Percentiles rank a stretch among this genome's conserved stretches.
Conservation (phyloP, 345 rosid genomes). For the Syzygium grande region DNA sequence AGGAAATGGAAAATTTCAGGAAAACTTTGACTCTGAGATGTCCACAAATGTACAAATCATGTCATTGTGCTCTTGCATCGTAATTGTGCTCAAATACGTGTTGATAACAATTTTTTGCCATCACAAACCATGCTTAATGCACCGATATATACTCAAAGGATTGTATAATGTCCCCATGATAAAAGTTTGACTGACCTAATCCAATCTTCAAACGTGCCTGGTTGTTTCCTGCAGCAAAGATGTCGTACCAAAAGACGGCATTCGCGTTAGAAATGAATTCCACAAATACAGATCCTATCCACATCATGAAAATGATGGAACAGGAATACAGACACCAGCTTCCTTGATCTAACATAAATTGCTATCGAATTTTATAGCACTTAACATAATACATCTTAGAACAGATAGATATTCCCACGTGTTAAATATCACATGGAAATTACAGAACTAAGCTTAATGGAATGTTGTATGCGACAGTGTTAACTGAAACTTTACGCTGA, state of each 20-base stretch:
- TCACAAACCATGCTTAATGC: not conserved
- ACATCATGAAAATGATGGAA: not conserved
- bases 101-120: not conserved
- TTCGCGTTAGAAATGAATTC: not conserved
- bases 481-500: no score
- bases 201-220: constrained; percentile 7
- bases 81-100: not conserved
- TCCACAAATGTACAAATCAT: not conserved
- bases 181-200: constrained; percentile 17
- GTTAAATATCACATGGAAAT: no score
- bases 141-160: not conserved
- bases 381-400: not conserved
- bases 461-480: no score
- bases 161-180: not conserved
- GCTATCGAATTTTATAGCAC: no score
- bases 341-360: not conserved
- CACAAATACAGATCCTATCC: not conserved
- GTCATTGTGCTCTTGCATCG: not conserved
- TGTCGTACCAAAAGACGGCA: not conserved
- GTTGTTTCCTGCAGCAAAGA: constrained; percentile 12
- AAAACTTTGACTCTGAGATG: no score
- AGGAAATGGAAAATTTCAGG: not conserved
- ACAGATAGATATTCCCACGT: no score
- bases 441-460: no score
- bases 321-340: not conserved